Conservation (phyloP, 805 yeast genomes). For the Yarrowia keelungensis region DNA sequence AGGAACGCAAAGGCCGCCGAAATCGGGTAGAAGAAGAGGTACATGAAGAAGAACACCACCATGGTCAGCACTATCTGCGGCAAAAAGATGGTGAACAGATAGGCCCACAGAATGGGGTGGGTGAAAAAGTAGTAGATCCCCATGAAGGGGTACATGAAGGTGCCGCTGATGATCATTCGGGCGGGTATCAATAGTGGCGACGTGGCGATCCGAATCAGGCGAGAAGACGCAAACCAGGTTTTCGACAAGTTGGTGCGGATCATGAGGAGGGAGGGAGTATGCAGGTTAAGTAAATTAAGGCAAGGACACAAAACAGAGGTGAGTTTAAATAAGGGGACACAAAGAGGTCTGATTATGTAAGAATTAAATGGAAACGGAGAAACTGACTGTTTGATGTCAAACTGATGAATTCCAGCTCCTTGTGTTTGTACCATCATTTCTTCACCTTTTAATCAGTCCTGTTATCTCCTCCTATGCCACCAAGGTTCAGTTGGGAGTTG, state of each 20-base stretch:
- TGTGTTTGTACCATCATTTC: too few species aligned
- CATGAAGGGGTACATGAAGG: conserved; percentile 49
- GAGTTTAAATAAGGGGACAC: background rate
- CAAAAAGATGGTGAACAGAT: conserved; percentile 54
- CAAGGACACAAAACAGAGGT: background rate
- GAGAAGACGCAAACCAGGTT: conserved; percentile 27
- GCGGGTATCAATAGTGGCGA: conserved; percentile 46
- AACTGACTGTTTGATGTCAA: too few species aligned
- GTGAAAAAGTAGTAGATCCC: conserved; percentile 55
- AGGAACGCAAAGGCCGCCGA: conserved; percentile 54
- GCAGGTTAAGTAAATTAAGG: background rate
- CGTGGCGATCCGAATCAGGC: conserved; percentile 7
- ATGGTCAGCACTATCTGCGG: conserved; percentile 57
- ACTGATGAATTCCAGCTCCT: too few species aligned
- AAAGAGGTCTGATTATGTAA: too few species aligned
- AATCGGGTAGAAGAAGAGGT: conserved; percentile 55
- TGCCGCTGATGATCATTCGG: conserved; percentile 44
- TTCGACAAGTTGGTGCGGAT: conserved; percentile 24
- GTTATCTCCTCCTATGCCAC: too few species aligned
- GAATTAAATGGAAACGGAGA: too few species aligned
- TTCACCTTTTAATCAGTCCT: too few species aligned
- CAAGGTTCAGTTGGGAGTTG: too few species aligned
- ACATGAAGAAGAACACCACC: conserved; percentile 51
- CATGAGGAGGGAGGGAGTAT: background rate
- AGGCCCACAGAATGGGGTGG: conserved; percentile 57